Evolutionary conservation across 441 rosid genomes (phyloP).

Genomic region (Brassica balearica): DNA sequence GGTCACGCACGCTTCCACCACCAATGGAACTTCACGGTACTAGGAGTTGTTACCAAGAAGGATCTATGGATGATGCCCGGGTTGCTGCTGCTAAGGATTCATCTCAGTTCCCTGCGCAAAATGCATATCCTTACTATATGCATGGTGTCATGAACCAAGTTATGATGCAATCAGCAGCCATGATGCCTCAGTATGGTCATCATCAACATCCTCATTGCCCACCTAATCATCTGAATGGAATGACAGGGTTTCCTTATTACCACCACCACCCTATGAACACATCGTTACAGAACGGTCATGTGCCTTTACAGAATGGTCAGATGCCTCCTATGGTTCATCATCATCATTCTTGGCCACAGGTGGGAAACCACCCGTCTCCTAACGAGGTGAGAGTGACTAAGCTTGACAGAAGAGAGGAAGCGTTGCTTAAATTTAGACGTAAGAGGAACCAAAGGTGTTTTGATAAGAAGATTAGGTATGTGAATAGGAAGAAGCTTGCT

Average conservation of each 20-base stretch:
- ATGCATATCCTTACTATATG: slow-evolving; percentile 70
- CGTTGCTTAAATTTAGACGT: slow-evolving; percentile 86
- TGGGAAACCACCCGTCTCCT: slow-evolving; percentile 52
- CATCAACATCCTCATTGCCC: too few species aligned
- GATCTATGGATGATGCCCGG: slow-evolving; percentile 45
- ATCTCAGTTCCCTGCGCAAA: slow-evolving; percentile 57
- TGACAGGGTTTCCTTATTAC: slow-evolving; percentile 65
- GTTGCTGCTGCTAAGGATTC: slow-evolving; percentile 48
- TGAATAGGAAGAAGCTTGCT: slow-evolving; percentile 85
- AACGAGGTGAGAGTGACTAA: slow-evolving; percentile 61
- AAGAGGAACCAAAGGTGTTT: slow-evolving; percentile 94
- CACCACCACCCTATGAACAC: slow-evolving; percentile 56
- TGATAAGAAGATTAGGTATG: slow-evolving; percentile 95
- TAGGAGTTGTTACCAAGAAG: slow-evolving; percentile 53
- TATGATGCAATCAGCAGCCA: slow-evolving; percentile 66
- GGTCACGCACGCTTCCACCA: slow-evolving; percentile 68
- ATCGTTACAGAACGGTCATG: slow-evolving; percentile 70
- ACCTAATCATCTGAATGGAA: slow-evolving; percentile 45
- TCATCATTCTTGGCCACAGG: slow-evolving; percentile 70
- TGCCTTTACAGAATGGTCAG: slow-evolving; percentile 75
- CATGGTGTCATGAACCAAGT: slow-evolving; percentile 80
- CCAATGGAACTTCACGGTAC: slow-evolving; percentile 55
- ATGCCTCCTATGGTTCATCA: slow-evolving; percentile 48
- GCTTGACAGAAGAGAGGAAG: slow-evolving; percentile 91
- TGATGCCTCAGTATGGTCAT: slow-evolving; percentile 73